A percentile compares a stretch with the other conserved stretches of the same genome.
Evolutionary conservation across 306 rosid genomes (phyloP).

Genomic region (Cercis canadensis): DNA sequence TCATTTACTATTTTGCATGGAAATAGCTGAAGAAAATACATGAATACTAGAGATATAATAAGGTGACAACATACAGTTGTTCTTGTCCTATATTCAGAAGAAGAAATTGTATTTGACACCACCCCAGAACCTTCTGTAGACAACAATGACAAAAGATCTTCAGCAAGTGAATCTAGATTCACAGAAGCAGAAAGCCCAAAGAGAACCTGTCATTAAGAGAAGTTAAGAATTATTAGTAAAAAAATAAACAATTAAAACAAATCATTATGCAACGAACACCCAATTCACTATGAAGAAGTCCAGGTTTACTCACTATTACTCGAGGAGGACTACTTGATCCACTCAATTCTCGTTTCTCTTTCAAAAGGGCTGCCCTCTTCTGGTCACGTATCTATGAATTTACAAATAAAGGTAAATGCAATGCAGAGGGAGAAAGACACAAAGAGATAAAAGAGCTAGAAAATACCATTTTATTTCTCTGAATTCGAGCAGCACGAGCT

Average conservation of each 20-base stretch:
- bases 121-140: slow-evolving; percentile 46
- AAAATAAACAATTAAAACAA: too few species aligned
- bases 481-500: slow-evolving; percentile 78
- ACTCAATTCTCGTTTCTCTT: slow-evolving; percentile 78
- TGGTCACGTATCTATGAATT: slow-evolving; percentile 74
- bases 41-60: not conserved
- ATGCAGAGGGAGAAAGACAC: not conserved
- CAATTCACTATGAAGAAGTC: not conserved
- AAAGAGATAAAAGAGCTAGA: not conserved
- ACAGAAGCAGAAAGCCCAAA: slow-evolving; percentile 75
- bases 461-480: slow-evolving; percentile 80
- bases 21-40: not conserved
- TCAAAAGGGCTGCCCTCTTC: slow-evolving; percentile 73
- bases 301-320: slow-evolving; percentile 65
- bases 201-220: slow-evolving; percentile 65
- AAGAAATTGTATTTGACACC: slow-evolving; percentile 66
- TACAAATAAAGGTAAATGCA: not conserved
- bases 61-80: slow-evolving; percentile 56
- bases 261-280: not conserved
- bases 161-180: slow-evolving; percentile 64
- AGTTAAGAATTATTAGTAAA: not conserved
- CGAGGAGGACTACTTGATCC: slow-evolving; percentile 92
- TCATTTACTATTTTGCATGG: too few species aligned
- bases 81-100: slow-evolving; percentile 80
- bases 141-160: slow-evolving; percentile 67